Base-by-base conservation (phyloP, 257 asterid genomes). In the Pogostemon cablin region DNA sequence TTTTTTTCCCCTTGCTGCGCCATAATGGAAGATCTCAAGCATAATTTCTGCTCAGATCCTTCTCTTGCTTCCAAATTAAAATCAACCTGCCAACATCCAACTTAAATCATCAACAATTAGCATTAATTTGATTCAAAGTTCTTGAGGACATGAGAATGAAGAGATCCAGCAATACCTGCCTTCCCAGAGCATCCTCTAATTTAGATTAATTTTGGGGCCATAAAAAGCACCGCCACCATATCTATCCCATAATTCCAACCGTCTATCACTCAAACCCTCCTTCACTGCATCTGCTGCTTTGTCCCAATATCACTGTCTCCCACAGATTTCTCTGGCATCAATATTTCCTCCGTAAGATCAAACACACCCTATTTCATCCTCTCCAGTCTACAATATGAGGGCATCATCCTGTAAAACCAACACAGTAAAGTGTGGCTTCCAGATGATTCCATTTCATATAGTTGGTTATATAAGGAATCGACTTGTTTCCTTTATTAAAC, bases 161-260 rank as follows among this genome's bases (percentile, higher is more conserved):
- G 10, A 48, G 37, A 42, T 63, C 67, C 62, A 60, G 47, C 47
- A 71, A 39, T 66, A 86, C 98, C 96, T 90, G 97, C 77, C 98
- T 86, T 81, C 98, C 98, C 62, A 93, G 88, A 77, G 98, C 98
- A 78, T 91, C 98, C 82, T 93, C 97, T 64, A 93, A 91, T 85
- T 93, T 93, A 93, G 90, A 84, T 93, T 97, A 72, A 93, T 93
- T 81, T 91, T 93, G 63, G 98, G 96, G 73, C 98, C 98, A 78
- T 93, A 93, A 79, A 93, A 93, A 48, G 98, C 98, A 46, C 98
- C 98, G 11, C 98, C 98, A 59, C 98, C 98, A 61, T 85, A 64
- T 93, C 98, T 20, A 89, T 87, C 79, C 87, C 83, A 81, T 89
- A 93, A 66, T 74, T 76, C 98, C 97, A 93, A 25, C 65, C 96